phyloP scores from a whole-genome alignment of 2,329 filamentous ascomycete genomes.

The Balansia obtecta region DNA sequence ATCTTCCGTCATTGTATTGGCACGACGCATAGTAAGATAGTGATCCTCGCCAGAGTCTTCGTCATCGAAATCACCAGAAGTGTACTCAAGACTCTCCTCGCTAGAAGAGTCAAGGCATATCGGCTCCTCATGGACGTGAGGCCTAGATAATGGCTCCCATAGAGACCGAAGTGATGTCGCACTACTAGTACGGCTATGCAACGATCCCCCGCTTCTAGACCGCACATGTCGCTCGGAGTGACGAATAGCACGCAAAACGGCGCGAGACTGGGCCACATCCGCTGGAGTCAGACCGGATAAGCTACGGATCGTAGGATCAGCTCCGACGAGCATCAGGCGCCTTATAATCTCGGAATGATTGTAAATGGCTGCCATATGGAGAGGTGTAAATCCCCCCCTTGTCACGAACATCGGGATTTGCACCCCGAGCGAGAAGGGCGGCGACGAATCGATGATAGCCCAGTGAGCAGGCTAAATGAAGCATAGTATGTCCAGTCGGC shows the following conservation, averaged over 20 bases:
- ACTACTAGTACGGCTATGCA: constrained; percentile 52
- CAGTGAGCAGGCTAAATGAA: constrained; percentile 66
- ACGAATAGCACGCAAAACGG: constrained; percentile 51
- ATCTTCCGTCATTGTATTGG: constrained; percentile 16
- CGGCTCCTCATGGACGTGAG: constrained; percentile 20
- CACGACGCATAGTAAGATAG: constrained; percentile 23
- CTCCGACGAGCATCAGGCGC: constrained; percentile 59
- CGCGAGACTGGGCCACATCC: constrained; percentile 55
- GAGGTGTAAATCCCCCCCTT: constrained; percentile 66
- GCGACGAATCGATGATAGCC: constrained; percentile 66
- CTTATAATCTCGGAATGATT: constrained; percentile 65
- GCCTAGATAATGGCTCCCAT: constrained; percentile 41
- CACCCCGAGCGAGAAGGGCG: constrained; percentile 64
- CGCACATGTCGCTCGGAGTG: constrained; percentile 49
- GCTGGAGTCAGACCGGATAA: constrained; percentile 57
- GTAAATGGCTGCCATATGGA: constrained; percentile 71
- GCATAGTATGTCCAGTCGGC: constrained; percentile 63
- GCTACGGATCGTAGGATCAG: constrained; percentile 58
- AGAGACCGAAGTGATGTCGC: constrained; percentile 53
- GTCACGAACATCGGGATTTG: constrained; percentile 62
- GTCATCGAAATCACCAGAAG: constrained; percentile 31
- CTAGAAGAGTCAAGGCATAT: constrained; percentile 28
- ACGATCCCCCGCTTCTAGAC: constrained; percentile 51
- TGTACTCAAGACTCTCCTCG: constrained; percentile 31
- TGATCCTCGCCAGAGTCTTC: constrained; percentile 26